Conservation (phyloP, 768 basidiomycete species). For the Tulasnella sp. region DNA sequence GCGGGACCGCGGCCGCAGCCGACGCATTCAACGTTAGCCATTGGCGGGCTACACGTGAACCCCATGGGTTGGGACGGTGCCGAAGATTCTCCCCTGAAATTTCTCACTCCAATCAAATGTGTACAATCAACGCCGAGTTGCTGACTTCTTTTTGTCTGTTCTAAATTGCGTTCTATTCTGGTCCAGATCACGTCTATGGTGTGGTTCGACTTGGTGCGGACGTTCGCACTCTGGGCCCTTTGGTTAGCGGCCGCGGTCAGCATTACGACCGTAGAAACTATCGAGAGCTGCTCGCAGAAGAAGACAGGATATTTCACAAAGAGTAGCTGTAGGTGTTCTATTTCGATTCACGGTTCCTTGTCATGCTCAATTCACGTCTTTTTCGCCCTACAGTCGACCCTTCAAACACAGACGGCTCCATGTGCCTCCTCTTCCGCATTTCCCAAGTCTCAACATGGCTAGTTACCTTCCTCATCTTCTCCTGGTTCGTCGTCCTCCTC, state of each 20-base stretch:
- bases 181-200: background rate
- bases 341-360: too few species aligned
- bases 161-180: background rate
- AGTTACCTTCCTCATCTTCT: background rate
- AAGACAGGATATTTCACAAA: background rate
- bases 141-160: background rate
- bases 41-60: background rate
- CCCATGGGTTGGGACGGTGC: background rate
- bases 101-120: background rate
- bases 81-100: background rate
- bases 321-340: background rate
- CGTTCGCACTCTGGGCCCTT: background rate
- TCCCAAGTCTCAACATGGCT: background rate
- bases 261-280: background rate
- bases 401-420: background rate
- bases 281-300: background rate
- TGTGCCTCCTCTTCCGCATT: background rate
- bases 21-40: background rate
- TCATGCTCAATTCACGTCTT: too few species aligned
- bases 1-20: background rate
- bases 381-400: background rate
- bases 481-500: constrained; percentile 1
- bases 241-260: background rate
- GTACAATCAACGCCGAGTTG: background rate
- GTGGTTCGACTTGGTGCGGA: background rate